Percentiles rank a stretch among this genome's conserved stretches.
Evolutionary conservation across 1,284 basidiomycete species (phyloP).

Genomic region (Apiotrichum mycotoxinovorans): DNA sequence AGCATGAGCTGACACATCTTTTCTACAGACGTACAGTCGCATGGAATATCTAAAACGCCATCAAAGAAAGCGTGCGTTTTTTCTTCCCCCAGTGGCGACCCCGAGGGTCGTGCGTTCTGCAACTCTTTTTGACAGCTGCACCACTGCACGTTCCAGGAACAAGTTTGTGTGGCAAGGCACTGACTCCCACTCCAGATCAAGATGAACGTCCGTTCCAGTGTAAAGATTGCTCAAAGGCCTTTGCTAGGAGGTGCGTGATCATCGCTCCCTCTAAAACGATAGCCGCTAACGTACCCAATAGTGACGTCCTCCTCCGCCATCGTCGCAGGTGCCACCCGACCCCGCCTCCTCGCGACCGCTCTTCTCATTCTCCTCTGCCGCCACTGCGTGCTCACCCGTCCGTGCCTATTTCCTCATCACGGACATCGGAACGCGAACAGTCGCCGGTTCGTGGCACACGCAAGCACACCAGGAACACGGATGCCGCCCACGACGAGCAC

Average conservation of each 20-base stretch:
- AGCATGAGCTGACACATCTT: constrained; percentile 15
- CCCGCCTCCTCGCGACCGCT: constrained; percentile 40
- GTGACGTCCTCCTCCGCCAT: constrained; percentile 51
- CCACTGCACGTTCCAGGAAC: neutral
- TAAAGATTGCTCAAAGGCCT: constrained; percentile 49
- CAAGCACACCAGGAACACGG: constrained; percentile 29
- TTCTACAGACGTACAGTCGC: constrained; percentile 43
- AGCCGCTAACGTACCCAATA: constrained; percentile 18
- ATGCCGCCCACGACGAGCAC: constrained; percentile 7
- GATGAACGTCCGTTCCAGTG: constrained; percentile 50
- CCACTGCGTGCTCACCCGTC: constrained; percentile 35
- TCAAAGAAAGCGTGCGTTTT: constrained; percentile 49
- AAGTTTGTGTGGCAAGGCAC: neutral
- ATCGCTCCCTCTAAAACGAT: neutral
- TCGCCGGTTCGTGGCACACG: constrained; percentile 28
- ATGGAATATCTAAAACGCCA: constrained; percentile 51
- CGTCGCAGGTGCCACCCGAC: constrained; percentile 49
- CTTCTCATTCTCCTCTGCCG: constrained; percentile 38
- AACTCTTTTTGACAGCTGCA: neutral
- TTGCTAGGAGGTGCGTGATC: constrained; percentile 46
- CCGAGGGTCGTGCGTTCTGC: neutral
- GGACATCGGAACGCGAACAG: constrained; percentile 37
- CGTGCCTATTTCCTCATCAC: constrained; percentile 43
- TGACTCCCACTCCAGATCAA: constrained; percentile 37
- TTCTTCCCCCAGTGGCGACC: neutral